These are phyloP conservation scores for Canavalia ensiformis DNA, from an alignment of 306 rosid species.

Conservation along the genomic window DNA sequence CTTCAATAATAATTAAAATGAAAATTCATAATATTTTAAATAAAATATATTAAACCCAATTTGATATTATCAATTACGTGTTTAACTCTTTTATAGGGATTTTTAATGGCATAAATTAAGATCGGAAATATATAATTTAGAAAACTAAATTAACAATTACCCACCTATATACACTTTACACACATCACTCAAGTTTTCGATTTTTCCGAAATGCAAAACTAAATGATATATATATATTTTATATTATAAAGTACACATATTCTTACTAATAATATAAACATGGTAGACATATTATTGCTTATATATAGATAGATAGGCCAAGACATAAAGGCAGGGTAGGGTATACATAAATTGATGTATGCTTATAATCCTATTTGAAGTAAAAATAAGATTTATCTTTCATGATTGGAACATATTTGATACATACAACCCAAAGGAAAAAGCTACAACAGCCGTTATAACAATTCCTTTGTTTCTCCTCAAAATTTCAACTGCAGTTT, in stretches of 20 bases:
- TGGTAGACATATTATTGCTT: neutral
- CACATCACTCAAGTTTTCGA: too few relatives aligned
- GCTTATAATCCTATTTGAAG: neutral
- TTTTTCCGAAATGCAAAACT: neutral
- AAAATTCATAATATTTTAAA: too few relatives aligned
- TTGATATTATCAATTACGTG: too few relatives aligned
- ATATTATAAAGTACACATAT: neutral
- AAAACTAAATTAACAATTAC: too few relatives aligned
- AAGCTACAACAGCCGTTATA: constrained; percentile 57
- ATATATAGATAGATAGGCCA: neutral
- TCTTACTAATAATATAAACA: neutral
- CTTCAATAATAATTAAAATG: too few relatives aligned
- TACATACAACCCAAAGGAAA: constrained; percentile 58
- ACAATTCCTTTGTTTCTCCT: constrained; percentile 54
- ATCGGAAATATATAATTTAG: too few relatives aligned
- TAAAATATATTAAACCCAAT: too few relatives aligned
- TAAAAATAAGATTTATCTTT: neutral
- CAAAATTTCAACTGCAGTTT: constrained; percentile 41
- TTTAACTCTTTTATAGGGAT: too few relatives aligned
- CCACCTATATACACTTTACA: too few relatives aligned
- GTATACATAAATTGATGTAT: neutral
- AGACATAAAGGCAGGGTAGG: neutral
- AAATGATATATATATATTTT: too few relatives aligned
- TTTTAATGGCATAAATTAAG: too few relatives aligned
- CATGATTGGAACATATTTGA: constrained; percentile 46